Evolutionary conservation across 2,329 filamentous ascomycete species (phyloP).

Genomic region (Kalmusia sp.): DNA sequence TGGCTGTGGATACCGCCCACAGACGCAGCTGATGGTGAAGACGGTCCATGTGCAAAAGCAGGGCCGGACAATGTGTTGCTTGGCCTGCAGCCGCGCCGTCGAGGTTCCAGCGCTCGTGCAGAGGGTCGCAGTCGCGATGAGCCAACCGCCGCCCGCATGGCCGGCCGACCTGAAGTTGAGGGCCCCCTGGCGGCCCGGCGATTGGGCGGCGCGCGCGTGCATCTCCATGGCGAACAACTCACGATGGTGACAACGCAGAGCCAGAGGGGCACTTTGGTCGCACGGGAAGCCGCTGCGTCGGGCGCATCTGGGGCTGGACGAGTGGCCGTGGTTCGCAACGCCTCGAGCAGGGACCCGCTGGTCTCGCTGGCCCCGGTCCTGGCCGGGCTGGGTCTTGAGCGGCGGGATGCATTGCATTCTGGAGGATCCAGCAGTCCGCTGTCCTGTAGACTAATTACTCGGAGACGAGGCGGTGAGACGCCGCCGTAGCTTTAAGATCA

Average conservation of each 20-base stretch:
- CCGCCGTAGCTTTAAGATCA: background rate
- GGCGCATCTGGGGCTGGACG: slow-evolving; percentile 2
- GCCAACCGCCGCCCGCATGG: background rate
- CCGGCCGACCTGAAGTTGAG: background rate
- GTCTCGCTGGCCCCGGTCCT: slow-evolving; percentile 9
- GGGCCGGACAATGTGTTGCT: slow-evolving; percentile 1
- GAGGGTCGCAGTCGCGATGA: background rate
- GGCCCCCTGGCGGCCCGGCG: background rate
- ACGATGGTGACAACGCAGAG: slow-evolving; percentile 1
- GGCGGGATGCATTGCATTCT: slow-evolving; percentile 9
- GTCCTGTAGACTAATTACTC: slow-evolving; percentile 8
- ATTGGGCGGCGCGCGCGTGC: slow-evolving; percentile 9
- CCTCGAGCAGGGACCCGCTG: background rate
- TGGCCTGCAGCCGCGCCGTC: slow-evolving; percentile 8
- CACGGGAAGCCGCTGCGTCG: background rate
- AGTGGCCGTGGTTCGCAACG: slow-evolving; percentile 1
- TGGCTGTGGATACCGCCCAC: too few relatives aligned
- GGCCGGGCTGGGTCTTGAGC: slow-evolving; percentile 1
- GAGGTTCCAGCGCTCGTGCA: slow-evolving; percentile 4
- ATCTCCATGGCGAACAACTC: background rate
- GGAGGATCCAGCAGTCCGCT: slow-evolving; percentile 11
- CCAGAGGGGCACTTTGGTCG: background rate
- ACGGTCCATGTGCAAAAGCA: background rate
- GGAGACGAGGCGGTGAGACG: slow-evolving; percentile 13
- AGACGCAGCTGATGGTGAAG: too few relatives aligned